Evolutionary conservation across 345 rosid genomes (phyloP).

Genomic region (Citrus inodora): DNA sequence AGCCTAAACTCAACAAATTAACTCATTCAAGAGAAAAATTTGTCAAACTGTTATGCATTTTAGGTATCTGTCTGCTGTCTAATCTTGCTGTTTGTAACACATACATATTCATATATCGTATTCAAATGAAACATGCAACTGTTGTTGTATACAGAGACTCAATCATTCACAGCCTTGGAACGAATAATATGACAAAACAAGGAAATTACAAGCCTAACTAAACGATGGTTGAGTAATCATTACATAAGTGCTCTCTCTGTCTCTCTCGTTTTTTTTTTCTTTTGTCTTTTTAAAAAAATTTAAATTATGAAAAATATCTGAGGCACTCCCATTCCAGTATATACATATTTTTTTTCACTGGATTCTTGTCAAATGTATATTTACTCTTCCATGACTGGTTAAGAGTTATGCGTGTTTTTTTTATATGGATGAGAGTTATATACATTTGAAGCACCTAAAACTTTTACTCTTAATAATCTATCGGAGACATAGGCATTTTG

Average conservation of each 20-base stretch:
- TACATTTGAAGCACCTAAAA: neutral
- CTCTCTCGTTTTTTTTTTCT: too few species aligned
- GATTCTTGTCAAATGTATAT: too few species aligned
- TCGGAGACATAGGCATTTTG: conserved; percentile 21
- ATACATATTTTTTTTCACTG: too few species aligned
- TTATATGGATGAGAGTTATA: too few species aligned
- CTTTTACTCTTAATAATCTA: conserved; percentile 14
- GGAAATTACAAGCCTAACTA: neutral
- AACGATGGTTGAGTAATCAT: neutral
- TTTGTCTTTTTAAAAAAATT: too few species aligned
- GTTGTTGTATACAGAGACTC: neutral
- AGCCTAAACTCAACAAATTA: conserved; percentile 12
- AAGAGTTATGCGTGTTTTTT: too few species aligned
- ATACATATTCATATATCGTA: too few species aligned
- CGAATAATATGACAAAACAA: neutral
- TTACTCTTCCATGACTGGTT: too few species aligned
- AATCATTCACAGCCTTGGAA: neutral
- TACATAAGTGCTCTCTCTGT: too few species aligned
- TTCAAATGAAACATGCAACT: neutral
- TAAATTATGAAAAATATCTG: too few species aligned
- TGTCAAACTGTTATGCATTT: neutral
- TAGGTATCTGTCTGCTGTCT: conserved; percentile 10
- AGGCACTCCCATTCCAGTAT: too few species aligned
- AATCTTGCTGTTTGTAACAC: neutral
- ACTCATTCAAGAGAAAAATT: neutral